Conservation (phyloP, 768 basidiomycete genomes). For the Lentinus brumalis region DNA sequence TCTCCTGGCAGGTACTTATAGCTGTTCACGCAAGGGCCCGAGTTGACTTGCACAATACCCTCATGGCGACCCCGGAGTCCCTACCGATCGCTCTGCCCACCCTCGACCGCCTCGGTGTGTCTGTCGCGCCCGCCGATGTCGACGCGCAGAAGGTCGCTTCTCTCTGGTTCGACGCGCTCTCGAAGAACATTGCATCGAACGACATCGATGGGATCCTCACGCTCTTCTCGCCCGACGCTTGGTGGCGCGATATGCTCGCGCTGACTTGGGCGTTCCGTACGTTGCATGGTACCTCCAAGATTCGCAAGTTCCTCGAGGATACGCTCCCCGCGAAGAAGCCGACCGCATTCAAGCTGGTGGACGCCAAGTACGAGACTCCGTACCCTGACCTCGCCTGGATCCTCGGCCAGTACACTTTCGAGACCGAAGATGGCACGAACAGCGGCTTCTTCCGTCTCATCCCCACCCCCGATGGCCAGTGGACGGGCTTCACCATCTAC, state of each 20-base stretch:
- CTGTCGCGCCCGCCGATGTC: conserved; percentile 28
- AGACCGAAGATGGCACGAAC: conserved; percentile 40
- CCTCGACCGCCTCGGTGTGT: conserved; percentile 29
- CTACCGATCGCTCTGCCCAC: conserved; percentile 28
- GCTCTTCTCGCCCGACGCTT: conserved; percentile 34
- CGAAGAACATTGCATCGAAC: conserved; percentile 33
- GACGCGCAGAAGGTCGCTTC: conserved; percentile 39
- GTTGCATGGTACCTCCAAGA: conserved; percentile 34
- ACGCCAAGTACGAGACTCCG: conserved; percentile 20
- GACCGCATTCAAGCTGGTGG: conserved; percentile 18
- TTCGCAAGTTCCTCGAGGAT: conserved; percentile 32
- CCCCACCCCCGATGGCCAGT: conserved; percentile 41
- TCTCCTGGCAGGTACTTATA: not conserved
- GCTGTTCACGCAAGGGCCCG: not conserved
- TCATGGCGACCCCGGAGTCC: conserved; percentile 9
- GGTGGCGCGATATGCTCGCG: conserved; percentile 37
- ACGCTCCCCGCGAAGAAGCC: conserved; percentile 23
- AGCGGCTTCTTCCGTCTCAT: conserved; percentile 48
- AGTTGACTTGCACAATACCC: not conserved
- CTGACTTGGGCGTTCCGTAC: conserved; percentile 44
- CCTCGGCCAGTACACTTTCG: conserved; percentile 42
- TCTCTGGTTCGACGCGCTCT: conserved; percentile 46
- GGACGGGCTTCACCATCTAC: conserved; percentile 51
- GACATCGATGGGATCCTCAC: conserved; percentile 39
- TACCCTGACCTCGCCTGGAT: conserved; percentile 33